These are phyloP conservation scores for Globisporangium mamillatum DNA, from an alignment of 352 stramenopile genomes.

Conservation along the genomic window DNA sequence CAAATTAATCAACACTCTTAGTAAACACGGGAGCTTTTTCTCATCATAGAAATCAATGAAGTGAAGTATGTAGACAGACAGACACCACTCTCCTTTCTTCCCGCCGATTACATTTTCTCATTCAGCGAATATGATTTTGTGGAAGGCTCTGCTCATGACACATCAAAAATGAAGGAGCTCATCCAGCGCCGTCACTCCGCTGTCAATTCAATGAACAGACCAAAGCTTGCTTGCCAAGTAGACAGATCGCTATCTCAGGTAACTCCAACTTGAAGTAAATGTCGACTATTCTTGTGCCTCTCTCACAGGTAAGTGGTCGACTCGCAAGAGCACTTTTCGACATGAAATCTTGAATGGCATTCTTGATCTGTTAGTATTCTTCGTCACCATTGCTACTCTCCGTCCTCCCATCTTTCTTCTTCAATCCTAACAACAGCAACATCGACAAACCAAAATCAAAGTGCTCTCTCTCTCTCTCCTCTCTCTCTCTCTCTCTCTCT, in stretches of 20 bases:
- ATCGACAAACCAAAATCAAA: not conserved
- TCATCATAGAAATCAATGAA: too few relatives aligned
- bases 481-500: not conserved
- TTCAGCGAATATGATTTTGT: not conserved
- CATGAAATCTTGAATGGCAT: constrained; percentile 4
- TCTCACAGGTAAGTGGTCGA: not conserved
- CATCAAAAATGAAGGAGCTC: not conserved
- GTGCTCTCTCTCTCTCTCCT: not conserved
- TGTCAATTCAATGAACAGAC: not conserved
- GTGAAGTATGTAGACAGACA: too few relatives aligned
- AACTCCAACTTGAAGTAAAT: not conserved
- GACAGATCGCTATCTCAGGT: not conserved
- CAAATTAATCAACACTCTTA: too few relatives aligned
- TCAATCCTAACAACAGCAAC: not conserved
- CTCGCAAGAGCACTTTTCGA: not conserved
- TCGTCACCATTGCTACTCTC: not conserved
- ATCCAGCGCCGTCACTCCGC: not conserved
- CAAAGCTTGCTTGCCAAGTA: not conserved
- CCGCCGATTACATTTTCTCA: not conserved
- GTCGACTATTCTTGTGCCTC: not conserved
- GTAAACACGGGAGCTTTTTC: too few relatives aligned
- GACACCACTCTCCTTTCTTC: not conserved
- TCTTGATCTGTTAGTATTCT: constrained; percentile 3
- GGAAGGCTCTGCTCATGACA: not conserved
- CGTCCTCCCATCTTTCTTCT: not conserved